phyloP scores from a whole-genome alignment of 495 filamentous ascomycete species.

The Astrocystis sublimbata region DNA sequence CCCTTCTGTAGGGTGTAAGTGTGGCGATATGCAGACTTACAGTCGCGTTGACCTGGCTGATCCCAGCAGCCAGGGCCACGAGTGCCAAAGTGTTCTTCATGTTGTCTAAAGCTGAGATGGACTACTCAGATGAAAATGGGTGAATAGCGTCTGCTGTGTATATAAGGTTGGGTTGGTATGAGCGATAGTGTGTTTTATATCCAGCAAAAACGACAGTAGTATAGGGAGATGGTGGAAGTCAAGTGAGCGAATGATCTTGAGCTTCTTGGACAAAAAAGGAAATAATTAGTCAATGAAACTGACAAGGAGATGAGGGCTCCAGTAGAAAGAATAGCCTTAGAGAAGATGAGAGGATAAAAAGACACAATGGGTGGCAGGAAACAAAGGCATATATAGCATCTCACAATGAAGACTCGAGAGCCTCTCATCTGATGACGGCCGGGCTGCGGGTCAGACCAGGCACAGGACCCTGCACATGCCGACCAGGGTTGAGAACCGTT shows the following conservation, averaged over 20 bases:
- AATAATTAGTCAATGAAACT: constrained; percentile 29
- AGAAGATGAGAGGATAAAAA: constrained; percentile 15
- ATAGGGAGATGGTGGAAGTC: constrained; percentile 35
- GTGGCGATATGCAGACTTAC: constrained; percentile 34
- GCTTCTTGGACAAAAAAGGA: constrained; percentile 40
- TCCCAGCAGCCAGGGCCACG: constrained; percentile 56
- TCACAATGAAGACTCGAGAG: constrained; percentile 20
- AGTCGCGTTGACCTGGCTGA: constrained; percentile 59
- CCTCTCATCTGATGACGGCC: constrained; percentile 26
- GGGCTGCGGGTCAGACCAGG: constrained; percentile 19
- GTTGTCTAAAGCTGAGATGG: constrained; percentile 28
- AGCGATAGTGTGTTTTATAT: constrained; percentile 35
- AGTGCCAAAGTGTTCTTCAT: constrained; percentile 54
- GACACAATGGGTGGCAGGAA: constrained; percentile 15
- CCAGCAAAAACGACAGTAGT: constrained; percentile 21
- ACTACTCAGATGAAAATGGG: constrained; percentile 21
- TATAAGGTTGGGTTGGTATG: constrained; percentile 26
- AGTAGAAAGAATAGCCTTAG: constrained; percentile 30
- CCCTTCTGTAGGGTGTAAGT: background rate
- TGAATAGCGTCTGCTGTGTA: constrained; percentile 23
- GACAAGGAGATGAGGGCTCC: constrained; percentile 37
- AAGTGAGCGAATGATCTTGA: constrained; percentile 62
- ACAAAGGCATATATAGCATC: constrained; percentile 32
- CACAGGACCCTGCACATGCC: constrained; percentile 19
- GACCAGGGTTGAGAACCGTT: constrained; percentile 24